phyloP scores from a whole-genome alignment of 2,329 filamentous ascomycete genomes.

The Epichloe sibirici region DNA sequence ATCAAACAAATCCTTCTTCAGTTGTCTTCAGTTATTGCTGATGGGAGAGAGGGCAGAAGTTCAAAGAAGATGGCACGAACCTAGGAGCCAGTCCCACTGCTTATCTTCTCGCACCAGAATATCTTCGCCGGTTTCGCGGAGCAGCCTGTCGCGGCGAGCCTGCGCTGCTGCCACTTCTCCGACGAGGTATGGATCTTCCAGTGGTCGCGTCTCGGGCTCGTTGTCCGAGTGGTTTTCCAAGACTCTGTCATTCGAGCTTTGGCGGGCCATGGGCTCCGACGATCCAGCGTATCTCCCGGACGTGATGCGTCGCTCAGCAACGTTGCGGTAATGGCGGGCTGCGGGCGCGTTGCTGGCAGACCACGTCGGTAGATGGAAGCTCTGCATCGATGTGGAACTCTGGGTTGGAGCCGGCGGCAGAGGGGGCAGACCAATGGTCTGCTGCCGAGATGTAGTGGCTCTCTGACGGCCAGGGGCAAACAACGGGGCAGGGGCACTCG shows the following conservation, averaged over 20 bases:
- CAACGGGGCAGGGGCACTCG: constrained; percentile 3
- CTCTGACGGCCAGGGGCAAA: constrained; percentile 8
- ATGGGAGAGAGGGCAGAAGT: background rate
- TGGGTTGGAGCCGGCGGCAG: constrained; percentile 29
- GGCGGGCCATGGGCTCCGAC: constrained; percentile 14
- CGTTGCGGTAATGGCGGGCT: constrained; percentile 48
- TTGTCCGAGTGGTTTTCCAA: background rate
- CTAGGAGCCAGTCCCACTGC: constrained; percentile 48
- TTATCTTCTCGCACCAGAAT: constrained; percentile 43
- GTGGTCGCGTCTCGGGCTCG: constrained; percentile 27
- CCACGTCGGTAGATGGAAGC: constrained; percentile 49
- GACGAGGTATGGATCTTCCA: constrained; percentile 57
- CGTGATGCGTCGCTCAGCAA: constrained; percentile 49
- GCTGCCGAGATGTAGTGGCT: constrained; percentile 18
- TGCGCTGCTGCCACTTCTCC: constrained; percentile 50
- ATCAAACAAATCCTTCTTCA: background rate
- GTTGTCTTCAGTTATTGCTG: no score
- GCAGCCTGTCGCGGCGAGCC: constrained; percentile 44
- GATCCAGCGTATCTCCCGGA: constrained; percentile 25
- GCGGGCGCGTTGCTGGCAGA: constrained; percentile 41
- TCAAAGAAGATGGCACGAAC: constrained; percentile 26
- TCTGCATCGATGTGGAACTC: constrained; percentile 31
- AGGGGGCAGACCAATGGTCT: constrained; percentile 36
- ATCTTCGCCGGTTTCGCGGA: constrained; percentile 42
- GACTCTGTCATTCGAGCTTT: constrained; percentile 1